These are phyloP conservation scores for Alternaria ventricosa DNA, from an alignment of 2,329 filamentous ascomycete species.

Conservation along the genomic window DNA sequence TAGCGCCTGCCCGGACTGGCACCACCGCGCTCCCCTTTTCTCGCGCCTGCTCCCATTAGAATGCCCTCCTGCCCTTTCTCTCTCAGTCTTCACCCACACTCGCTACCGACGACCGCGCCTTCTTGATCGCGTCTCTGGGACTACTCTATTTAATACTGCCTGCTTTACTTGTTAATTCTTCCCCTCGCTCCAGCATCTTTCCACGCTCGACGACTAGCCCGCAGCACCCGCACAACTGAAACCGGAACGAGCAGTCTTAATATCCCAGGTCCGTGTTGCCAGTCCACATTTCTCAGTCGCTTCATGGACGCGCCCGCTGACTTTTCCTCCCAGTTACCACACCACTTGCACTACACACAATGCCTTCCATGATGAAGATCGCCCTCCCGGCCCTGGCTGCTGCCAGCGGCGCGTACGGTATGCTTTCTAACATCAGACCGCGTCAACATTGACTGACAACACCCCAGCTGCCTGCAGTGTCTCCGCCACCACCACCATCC, in stretches of 20 bases:
- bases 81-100: constrained; percentile 30
- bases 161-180: constrained; percentile 46
- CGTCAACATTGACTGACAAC: constrained; percentile 21
- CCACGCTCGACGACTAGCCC: constrained; percentile 32
- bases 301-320: constrained; percentile 31
- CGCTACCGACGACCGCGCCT: constrained; percentile 32
- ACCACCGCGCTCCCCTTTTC: constrained; percentile 29
- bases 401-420: constrained; percentile 60
- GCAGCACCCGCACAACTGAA: constrained; percentile 14
- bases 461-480: constrained; percentile 48
- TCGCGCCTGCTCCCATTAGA: constrained; percentile 13
- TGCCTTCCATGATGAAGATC: constrained; percentile 63
- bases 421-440: constrained; percentile 20
- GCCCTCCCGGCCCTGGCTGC: constrained; percentile 63
- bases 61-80: constrained; percentile 14
- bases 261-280: constrained; percentile 41
- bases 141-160: constrained; percentile 39
- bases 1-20: constrained; percentile 19
- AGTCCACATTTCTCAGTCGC: constrained; percentile 19
- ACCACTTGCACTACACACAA: constrained; percentile 32
- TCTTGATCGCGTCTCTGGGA: constrained; percentile 27
- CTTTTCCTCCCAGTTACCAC: constrained; percentile 31
- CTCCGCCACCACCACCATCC: constrained; percentile 63
- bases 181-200: constrained; percentile 49
- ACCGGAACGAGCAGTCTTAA: constrained; percentile 44